Conservation (phyloP, 768 basidiomycete species). For the Mycena venus region DNA sequence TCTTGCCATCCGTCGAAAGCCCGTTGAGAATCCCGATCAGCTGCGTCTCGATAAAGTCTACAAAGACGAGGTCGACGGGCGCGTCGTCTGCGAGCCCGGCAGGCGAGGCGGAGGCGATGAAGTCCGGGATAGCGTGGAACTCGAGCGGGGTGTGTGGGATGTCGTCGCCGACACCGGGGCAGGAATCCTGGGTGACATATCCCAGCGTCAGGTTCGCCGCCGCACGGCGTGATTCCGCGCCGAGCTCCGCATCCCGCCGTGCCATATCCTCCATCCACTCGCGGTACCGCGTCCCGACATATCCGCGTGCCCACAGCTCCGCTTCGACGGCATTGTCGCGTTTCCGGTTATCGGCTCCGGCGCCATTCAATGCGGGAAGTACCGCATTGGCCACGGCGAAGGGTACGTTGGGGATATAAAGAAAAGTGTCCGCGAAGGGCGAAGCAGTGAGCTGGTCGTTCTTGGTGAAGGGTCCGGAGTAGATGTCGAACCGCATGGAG, state of each 20-base stretch:
- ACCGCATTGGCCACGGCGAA: conserved; percentile 65
- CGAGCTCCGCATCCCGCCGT: conserved; percentile 34
- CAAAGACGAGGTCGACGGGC: conserved; percentile 81
- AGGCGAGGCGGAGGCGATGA: conserved; percentile 70
- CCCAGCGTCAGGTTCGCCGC: conserved; percentile 73
- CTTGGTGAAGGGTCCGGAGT: conserved; percentile 78
- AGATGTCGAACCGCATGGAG: conserved; percentile 75
- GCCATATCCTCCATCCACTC: conserved; percentile 75
- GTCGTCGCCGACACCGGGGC: conserved; percentile 85
- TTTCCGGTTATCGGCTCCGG: conserved; percentile 54
- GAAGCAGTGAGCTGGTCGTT: conserved; percentile 85
- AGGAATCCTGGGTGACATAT: conserved; percentile 82
- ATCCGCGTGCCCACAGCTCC: conserved; percentile 61
- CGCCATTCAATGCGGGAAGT: conserved; percentile 65
- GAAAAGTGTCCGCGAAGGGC: conserved; percentile 76
- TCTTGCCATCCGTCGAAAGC: conserved; percentile 62
- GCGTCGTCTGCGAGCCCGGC: conserved; percentile 58
- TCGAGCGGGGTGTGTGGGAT: conserved; percentile 72
- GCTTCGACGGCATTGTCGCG: conserved; percentile 47
- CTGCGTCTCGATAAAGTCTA: conserved; percentile 72
- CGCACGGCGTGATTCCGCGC: conserved; percentile 54
- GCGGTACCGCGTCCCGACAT: conserved; percentile 64
- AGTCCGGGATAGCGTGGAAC: conserved; percentile 67
- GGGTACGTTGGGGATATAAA: conserved; percentile 70
- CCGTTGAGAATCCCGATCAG: conserved; percentile 69